Evolutionary conservation across 2,329 filamentous ascomycete genomes (phyloP), one percentile per base, ranked within the genome.

Genomic region (Hymenoscyphus infarciens): DNA sequence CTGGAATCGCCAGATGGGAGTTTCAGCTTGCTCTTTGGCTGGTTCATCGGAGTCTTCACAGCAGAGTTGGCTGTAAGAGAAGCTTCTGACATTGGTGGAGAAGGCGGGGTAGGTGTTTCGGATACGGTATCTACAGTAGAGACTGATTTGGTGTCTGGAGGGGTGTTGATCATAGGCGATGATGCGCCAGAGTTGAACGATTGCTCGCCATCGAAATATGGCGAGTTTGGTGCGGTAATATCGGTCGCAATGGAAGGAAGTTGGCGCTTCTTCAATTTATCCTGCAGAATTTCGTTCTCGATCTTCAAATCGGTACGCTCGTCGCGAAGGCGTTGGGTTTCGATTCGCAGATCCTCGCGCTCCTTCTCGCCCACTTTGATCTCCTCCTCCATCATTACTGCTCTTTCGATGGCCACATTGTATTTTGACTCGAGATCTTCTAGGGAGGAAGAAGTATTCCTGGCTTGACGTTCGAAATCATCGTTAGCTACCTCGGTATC

Each of bases 401-500:
- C 87, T 60, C 94, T 84, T 78, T 99, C 95, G 70, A 99, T 96
- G 4, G 93, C 87, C 62, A 96, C 86, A 75, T 97, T 98, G 77
- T 95, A 97, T 77, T 98, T 99, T 66, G 90, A 94, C 78, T 99
- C 95, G 76, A 99, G 82, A 74, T 99, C 95, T 78, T 99, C 95
- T 66, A 98, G 85, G 58, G 94, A 97, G 54, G 93, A 97, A 39
- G 92, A 93, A 31, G 94, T 97, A 77, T 97, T 95, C 70, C 95
- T 88, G 69, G 95, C 94, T 79, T 98, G 94, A 68, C 92, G 88
- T 80, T 99, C 95, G 74, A 94, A 97, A 77, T 99, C 95, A 81
- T 99, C 95, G 78, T 98, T 99, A 75, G 91, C 92, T 61, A 99
- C 95, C 77, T 99, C 95, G 70, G 94, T 97, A 75, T 99, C 95